Evolutionary conservation across 148 eudicot genomes (phyloP).

Genomic region (Polygonum maritimum): DNA sequence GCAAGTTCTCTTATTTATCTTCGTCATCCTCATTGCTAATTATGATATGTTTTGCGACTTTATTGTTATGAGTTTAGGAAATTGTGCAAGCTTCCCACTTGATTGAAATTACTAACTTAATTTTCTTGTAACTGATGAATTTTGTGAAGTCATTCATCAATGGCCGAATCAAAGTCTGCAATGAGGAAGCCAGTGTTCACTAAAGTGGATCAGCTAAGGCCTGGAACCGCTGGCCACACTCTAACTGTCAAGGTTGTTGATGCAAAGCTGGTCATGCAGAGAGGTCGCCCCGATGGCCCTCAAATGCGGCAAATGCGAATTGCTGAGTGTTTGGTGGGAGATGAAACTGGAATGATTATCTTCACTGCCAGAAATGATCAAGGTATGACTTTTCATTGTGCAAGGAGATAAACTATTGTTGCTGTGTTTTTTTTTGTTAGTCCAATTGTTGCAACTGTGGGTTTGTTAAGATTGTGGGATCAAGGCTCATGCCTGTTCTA

Average conservation of each 20-base stretch:
- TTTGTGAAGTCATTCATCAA: conserved; percentile 17
- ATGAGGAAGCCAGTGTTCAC: conserved; percentile 59
- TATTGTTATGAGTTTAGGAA: background rate
- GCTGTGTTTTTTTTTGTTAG: background rate
- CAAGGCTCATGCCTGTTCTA: background rate
- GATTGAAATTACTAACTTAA: background rate
- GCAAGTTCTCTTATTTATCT: background rate
- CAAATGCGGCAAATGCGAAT: conserved; percentile 34
- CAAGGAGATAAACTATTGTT: background rate
- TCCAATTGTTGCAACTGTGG: background rate
- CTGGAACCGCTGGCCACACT: conserved; percentile 44
- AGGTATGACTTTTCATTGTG: conserved; percentile 23
- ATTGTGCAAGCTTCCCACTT: conserved; percentile 2
- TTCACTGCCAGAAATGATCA: conserved; percentile 62
- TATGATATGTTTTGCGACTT: background rate
- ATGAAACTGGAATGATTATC: conserved; percentile 54
- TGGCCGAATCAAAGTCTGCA: conserved; percentile 32
- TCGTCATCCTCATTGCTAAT: background rate
- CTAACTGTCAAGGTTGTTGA: conserved; percentile 47
- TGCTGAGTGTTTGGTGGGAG: conserved; percentile 59
- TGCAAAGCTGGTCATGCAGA: conserved; percentile 35
- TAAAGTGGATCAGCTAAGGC: conserved; percentile 48
- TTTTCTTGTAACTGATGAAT: background rate
- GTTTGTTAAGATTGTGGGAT: background rate
- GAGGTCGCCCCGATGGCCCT: conserved; percentile 37